Percentiles rank a stretch among this genome's conserved stretches.
These are phyloP conservation scores for Sarocladiaceae sp. DNA, from an alignment of 2,329 filamentous ascomycete genomes.

Conservation along the genomic window DNA sequence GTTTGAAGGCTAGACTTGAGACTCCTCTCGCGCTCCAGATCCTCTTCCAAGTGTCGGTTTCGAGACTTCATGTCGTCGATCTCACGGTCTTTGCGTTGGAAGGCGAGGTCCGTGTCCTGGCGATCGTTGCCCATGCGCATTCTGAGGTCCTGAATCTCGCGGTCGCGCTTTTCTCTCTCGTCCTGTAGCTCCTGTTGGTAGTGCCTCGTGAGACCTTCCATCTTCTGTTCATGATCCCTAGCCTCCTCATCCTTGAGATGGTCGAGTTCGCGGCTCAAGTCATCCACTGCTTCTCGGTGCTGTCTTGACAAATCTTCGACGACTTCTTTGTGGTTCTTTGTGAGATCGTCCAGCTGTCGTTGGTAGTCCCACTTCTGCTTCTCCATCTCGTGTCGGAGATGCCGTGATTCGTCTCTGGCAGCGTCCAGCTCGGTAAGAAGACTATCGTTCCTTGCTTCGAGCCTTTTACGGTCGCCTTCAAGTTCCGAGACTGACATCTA, in stretches of 20 bases:
- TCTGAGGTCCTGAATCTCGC: constrained; percentile 64
- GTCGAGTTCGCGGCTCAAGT: constrained; percentile 41
- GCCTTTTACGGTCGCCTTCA: constrained; percentile 41
- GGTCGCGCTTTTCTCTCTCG: constrained; percentile 52
- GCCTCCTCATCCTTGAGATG: constrained; percentile 38
- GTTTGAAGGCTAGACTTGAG: constrained; percentile 51
- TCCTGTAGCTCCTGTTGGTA: constrained; percentile 63
- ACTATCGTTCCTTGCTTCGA: constrained; percentile 41
- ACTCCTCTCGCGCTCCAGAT: constrained; percentile 59
- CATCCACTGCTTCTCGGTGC: constrained; percentile 27
- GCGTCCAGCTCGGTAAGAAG: constrained; percentile 61
- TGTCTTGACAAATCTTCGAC: constrained; percentile 31
- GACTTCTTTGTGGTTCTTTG: constrained; percentile 29
- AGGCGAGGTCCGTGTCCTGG: constrained; percentile 41
- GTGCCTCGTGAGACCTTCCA: constrained; percentile 60
- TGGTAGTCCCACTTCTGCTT: constrained; percentile 31
- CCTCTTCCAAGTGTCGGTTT: constrained; percentile 41
- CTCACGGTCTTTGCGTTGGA: constrained; percentile 52
- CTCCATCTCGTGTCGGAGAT: constrained; percentile 30
- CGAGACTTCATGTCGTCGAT: constrained; percentile 42
- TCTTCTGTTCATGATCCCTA: constrained; percentile 62
- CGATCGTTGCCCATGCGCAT: constrained; percentile 47
- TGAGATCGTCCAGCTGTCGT: constrained; percentile 51
- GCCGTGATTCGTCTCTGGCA: constrained; percentile 30
- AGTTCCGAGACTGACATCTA: constrained; percentile 39